phyloP scores from a whole-genome alignment of 2,329 filamentous ascomycete species.

The Pseudonectria foliicola region DNA sequence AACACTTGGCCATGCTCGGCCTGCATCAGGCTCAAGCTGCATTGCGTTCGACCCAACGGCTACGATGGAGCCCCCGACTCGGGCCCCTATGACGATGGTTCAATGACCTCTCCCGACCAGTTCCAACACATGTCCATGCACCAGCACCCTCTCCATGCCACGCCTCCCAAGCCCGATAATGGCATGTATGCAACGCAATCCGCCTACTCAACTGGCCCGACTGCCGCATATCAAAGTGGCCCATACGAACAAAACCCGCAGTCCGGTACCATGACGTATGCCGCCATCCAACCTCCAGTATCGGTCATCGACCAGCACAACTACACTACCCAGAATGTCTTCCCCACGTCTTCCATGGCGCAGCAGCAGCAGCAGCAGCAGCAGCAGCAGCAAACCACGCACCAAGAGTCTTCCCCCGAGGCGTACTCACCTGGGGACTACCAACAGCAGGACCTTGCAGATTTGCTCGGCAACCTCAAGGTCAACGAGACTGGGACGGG shows the following conservation, averaged over 20 bases:
- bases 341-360: slow-evolving; percentile 44
- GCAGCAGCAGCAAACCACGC: slow-evolving; percentile 21
- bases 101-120: slow-evolving; percentile 25
- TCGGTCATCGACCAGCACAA: slow-evolving; percentile 45
- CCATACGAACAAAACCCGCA: slow-evolving; percentile 39
- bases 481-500: slow-evolving; percentile 83
- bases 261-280: slow-evolving; percentile 46
- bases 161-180: slow-evolving; percentile 30
- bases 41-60: slow-evolving; percentile 84
- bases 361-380: too few relatives aligned
- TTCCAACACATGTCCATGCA: slow-evolving; percentile 47
- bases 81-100: slow-evolving; percentile 26
- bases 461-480: slow-evolving; percentile 77
- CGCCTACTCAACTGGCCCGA: slow-evolving; percentile 39
- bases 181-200: slow-evolving; percentile 42
- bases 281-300: slow-evolving; percentile 41
- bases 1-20: slow-evolving; percentile 97
- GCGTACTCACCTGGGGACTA: slow-evolving; percentile 57
- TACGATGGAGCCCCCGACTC: slow-evolving; percentile 44
- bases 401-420: slow-evolving; percentile 33
- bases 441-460: slow-evolving; percentile 64
- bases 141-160: slow-evolving; percentile 35
- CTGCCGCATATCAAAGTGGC: slow-evolving; percentile 39
- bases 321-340: slow-evolving; percentile 43
- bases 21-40: slow-evolving; percentile 83